These are phyloP conservation scores for Torulaspora maleeae DNA, from an alignment of 805 yeast species.

Conservation along the genomic window DNA sequence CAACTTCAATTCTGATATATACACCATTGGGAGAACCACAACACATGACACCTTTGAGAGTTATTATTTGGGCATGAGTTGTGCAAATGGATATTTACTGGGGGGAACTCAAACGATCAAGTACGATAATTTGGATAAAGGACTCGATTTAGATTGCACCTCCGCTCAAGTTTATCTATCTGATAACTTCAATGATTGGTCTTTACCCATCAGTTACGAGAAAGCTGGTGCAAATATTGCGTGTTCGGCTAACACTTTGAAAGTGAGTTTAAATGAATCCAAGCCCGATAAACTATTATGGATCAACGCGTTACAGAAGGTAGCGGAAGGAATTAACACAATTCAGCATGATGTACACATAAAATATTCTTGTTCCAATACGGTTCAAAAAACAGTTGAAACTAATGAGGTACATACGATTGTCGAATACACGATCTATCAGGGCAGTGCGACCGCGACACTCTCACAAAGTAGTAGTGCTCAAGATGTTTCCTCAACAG, in stretches of 20 bases:
- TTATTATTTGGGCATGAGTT: constrained; percentile 35
- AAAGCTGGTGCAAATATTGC: constrained; percentile 14
- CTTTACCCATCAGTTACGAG: constrained; percentile 27
- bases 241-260: constrained; percentile 26
- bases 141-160: constrained; percentile 36
- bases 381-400: constrained; percentile 24
- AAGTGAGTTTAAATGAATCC: constrained; percentile 19
- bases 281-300: constrained; percentile 31
- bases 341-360: constrained; percentile 21
- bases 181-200: constrained; percentile 35
- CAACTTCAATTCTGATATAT: constrained; percentile 16
- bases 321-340: constrained; percentile 20
- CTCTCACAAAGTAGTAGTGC: constrained; percentile 11
- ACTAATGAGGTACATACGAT: constrained; percentile 15
- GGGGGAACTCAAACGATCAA: constrained; percentile 29
- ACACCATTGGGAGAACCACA: constrained; percentile 32
- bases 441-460: constrained; percentile 19
- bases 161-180: constrained; percentile 23
- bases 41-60: constrained; percentile 32
- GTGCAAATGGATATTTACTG: constrained; percentile 30
- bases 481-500: not conserved
- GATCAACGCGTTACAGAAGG: constrained; percentile 34
- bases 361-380: constrained; percentile 29
- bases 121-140: constrained; percentile 34
- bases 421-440: constrained; percentile 14